Conservation (phyloP, 495 filamentous ascomycete species). For the Lophiotrema nucula region DNA sequence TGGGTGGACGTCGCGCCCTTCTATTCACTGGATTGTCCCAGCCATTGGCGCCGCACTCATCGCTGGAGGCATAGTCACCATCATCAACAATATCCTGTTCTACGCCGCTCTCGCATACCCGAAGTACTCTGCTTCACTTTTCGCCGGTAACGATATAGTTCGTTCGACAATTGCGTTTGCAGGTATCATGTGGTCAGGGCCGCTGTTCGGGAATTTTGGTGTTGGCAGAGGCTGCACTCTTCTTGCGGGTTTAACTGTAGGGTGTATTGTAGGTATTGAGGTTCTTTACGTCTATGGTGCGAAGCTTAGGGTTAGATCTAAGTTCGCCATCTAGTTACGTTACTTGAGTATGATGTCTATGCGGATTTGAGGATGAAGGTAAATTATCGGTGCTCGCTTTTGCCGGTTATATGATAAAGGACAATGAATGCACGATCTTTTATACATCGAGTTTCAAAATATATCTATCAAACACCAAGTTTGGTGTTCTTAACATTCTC, state of each 20-base stretch:
- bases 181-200: neutral
- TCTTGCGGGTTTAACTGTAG: neutral
- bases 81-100: neutral
- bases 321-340: no score
- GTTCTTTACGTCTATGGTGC: no score
- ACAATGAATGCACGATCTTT: no score
- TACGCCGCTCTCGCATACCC: neutral
- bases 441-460: no score
- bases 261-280: no score
- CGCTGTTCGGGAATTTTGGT: neutral
- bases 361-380: no score
- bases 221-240: neutral
- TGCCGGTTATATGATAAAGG: no score
- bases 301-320: no score
- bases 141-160: neutral
- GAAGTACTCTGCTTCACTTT: neutral
- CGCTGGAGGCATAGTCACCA: neutral
- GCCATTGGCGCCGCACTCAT: constrained; percentile 23
- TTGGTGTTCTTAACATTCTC: no score
- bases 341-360: no score
- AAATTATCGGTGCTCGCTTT: no score
- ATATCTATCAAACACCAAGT: no score
- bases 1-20: constrained; percentile 34
- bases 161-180: neutral
- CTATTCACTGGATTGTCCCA: constrained; percentile 30